Evolutionary conservation across 75 land plant species (phyloP), one percentile per base, ranked within the genome.

Genomic region (Ceratopteris richardii): DNA sequence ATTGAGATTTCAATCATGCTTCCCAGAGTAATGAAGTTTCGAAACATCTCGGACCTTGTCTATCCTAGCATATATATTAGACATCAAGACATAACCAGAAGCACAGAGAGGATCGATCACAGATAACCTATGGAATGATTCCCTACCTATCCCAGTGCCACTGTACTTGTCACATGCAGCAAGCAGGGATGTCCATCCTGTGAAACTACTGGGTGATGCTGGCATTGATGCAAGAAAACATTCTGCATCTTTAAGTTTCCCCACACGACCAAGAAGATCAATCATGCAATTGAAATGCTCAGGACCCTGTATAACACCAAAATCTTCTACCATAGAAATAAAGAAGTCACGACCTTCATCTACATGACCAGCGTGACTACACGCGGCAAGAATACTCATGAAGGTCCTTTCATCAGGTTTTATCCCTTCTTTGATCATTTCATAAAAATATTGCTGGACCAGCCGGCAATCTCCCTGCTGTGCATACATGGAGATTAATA

Each of bases 361-460:
- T 30, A 57, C 37, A 11, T 2, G 37, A 16, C 59, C 59, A 14
- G 42, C 59, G 31, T 57, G 59, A 22, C 59, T 29, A n/a, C 59
- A 57, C 0, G 68, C 67, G 0, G 68, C 21, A 36, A 72, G 68
- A 22, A 72, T 51, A 36, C 41, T 27, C 0, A 54, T 11, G 1
- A 65, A 29, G 0, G 68, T 65, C 44, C 55, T 55, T 6, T 57
- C 33, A 65, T 65, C 51, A 17, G 68, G 64, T 14, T 18, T 28
- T 1, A 28, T 20, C 18, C 68, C 68, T 13, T 56, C 33, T 1
- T 12, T n/a, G 16, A 50, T 60, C 68, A 72, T 65, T n/a, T 64
- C 30, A 0, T 25, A 30, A 1, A 72, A 17, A 52, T 28, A 52
- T 19, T 52, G 28, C 23, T 52, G 50, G 22, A 46, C 50, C 23